phyloP scores from a whole-genome alignment of 2,329 filamentous ascomycete species.

The Talaromyces rugulosus region DNA sequence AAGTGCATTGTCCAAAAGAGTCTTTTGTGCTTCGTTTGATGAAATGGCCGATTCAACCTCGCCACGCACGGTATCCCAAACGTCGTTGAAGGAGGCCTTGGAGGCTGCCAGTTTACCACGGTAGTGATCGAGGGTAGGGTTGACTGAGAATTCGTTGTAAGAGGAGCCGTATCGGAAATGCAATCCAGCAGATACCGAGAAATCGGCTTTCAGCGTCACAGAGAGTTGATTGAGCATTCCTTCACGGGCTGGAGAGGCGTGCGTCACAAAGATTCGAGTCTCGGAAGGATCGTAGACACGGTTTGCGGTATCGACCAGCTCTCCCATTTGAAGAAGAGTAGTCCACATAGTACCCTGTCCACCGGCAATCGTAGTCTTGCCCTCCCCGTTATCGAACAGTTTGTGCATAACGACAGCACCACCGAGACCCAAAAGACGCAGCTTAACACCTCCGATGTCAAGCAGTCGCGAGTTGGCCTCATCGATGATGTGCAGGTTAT shows the following conservation, averaged over 20 bases:
- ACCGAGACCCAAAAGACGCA: constrained; percentile 86
- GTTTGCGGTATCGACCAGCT: constrained; percentile 95
- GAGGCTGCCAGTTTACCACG: constrained; percentile 96
- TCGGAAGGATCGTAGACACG: constrained; percentile 98
- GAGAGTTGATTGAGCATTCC: constrained; percentile 96
- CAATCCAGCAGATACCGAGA: constrained; percentile 93
- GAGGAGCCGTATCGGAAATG: constrained; percentile 99
- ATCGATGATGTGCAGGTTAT: constrained; percentile 96
- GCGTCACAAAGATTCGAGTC: constrained; percentile 92
- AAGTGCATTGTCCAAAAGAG: constrained; percentile 82
- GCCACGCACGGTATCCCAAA: constrained; percentile 96
- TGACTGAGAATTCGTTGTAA: constrained; percentile 99
- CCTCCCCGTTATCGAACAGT: constrained; percentile 97
- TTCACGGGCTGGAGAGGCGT: constrained; percentile 93
- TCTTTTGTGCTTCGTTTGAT: constrained; percentile 91
- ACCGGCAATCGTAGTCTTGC: constrained; percentile 94
- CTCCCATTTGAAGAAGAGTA: constrained; percentile 94
- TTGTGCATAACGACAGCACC: constrained; percentile 99
- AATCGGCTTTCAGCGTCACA: constrained; percentile 94
- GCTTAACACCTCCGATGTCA: constrained; percentile 91
- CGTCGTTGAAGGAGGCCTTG: constrained; percentile 97
- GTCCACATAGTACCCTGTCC: constrained; percentile 99
- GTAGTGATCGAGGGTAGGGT: constrained; percentile 96
- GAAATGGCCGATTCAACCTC: constrained; percentile 94
- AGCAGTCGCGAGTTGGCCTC: constrained; percentile 94